Percentiles rank a stretch among this genome's conserved stretches.
Evolutionary conservation across 352 stramenopile species (phyloP).

Genomic region (Blastocystis sp.): DNA sequence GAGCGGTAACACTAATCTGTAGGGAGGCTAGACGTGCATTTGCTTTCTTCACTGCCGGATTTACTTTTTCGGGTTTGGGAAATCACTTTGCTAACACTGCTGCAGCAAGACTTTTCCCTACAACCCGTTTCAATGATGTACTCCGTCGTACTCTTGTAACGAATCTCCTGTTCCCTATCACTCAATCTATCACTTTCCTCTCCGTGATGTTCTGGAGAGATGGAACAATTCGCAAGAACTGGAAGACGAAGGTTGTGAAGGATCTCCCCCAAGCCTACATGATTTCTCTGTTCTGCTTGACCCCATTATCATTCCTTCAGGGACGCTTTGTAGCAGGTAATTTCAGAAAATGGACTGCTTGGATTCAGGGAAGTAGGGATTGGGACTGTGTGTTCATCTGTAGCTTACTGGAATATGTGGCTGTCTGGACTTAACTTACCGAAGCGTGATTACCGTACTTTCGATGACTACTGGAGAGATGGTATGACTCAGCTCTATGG

Average conservation of each 20-base stretch:
- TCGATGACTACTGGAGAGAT: slow-evolving; percentile 34
- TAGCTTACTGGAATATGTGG: slow-evolving; percentile 60
- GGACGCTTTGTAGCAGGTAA: slow-evolving; percentile 21
- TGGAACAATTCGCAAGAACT: slow-evolving; percentile 28
- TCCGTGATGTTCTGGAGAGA: slow-evolving; percentile 57
- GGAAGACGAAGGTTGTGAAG: slow-evolving; percentile 54
- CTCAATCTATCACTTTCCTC: slow-evolving; percentile 43
- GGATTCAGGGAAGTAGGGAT: slow-evolving; percentile 44
- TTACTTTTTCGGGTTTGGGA: slow-evolving; percentile 48
- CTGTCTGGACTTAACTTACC: slow-evolving; percentile 48
- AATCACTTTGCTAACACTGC: slow-evolving; percentile 54
- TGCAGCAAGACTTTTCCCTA: slow-evolving; percentile 18
- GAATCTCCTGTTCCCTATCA: slow-evolving; percentile 57
- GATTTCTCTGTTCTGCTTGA: slow-evolving; percentile 45
- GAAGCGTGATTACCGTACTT: slow-evolving; percentile 50
- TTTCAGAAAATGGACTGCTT: slow-evolving; percentile 26
- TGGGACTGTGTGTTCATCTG: neutral
- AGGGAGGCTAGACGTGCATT: slow-evolving; percentile 50
- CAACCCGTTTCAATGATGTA: slow-evolving; percentile 48
- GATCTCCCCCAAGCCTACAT: slow-evolving; percentile 46
- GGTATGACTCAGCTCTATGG: slow-evolving; percentile 40
- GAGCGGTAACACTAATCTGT: neutral
- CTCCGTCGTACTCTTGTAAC: neutral
- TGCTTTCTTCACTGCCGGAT: slow-evolving; percentile 54
- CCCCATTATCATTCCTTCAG: slow-evolving; percentile 47